Base-by-base conservation (phyloP, 2,329 filamentous ascomycete species). In the Fusarium buharicum region DNA sequence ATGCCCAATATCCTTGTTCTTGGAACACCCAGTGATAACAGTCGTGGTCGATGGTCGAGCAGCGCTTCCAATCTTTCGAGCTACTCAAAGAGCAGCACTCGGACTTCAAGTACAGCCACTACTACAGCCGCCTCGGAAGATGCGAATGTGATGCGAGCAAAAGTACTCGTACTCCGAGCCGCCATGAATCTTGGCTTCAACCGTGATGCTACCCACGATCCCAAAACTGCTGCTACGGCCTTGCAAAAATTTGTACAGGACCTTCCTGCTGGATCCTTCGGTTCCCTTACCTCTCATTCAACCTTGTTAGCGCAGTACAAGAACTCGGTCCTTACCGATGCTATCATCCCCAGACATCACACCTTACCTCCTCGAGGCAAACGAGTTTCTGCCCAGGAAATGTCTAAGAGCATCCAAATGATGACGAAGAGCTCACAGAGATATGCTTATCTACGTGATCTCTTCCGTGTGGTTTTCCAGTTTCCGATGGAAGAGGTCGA, bases 1-100 rank as follows among this genome's bases (percentile, higher is more conserved):
- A 85, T 93, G 50, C 93, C 92, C 6, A 96, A 97, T 71, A 97
- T 97, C 67, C 83, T 97, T 47, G 89, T 97, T 0, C 84, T 97
- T 1, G 92, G 92, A 3, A 90, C 92, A 5, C 83, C 81, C 30
- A 83, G 81, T 40, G 84, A 86, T 20, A 78, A 79, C 33, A 78
- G 81, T n/a, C 81, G 82, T 39, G 86, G 88, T 8, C 84, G 90
- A 54, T 96, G 92, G 92, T 92, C 91, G 1, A 95, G 91, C 73
- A 90, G 86, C 63, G 90, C 90, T 4, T 93, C 90, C 10, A 91
- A 89, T 56, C 79, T 94, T 22, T 95, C 91, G 2, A 87, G 87
- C 56, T 93, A 93, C 73, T 94, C 91, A 4, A 91, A 92, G 61
- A 83, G 83, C 64, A 88, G 85, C 69, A 80, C 83, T 57, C 82